Evolutionary conservation across 2,329 filamentous ascomycete species (phyloP), one percentile per base, ranked within the genome.

Genomic region (Beauveria rudraprayagi): DNA sequence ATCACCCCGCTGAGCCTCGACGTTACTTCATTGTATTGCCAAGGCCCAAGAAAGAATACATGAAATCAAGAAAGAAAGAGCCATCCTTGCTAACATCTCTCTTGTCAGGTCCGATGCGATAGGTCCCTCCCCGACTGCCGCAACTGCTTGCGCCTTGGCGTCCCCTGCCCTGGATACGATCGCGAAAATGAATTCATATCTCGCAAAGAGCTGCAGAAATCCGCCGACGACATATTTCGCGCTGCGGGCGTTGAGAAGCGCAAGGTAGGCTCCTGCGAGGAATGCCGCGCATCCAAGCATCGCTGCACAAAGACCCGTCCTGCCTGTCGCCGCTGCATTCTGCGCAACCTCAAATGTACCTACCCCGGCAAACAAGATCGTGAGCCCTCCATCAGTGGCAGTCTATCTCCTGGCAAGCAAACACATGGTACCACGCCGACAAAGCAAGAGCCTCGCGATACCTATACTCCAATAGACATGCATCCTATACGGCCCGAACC

Each of bases 241-340:
- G 66, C 64, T 9, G 61, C 69, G 6, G 68, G 68, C 40, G 63
- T 71, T 30, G 67, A 70, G 56, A 71, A 67, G 61, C 65, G 69
- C 11, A 63, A 65, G 17, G 64, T 70, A 22, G 67, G 68, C 11
- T 69, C 69, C 4, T 71, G 69, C 56, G 59, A 67, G 22, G 68
- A 68, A 51, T 71, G 69, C 26, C 66, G 68, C 28, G 47, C 59
- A 6, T 65, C 67, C 10, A 71, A 71, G 63, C 63, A 67, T 50
- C 65, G 67, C 19, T 70, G 69, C 61, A 63, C 67, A 17, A 65
- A 65, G 48, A 68, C 67, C 7, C 63, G 64, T n/a, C 69, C 69
- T 5, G 61, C 62, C 28, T 71, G 69, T 60, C 65, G 64, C 19
- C 64, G 69, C n/a, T 71, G 69, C 54, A 61, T 64, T n/a, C 37